Evolutionary conservation across 192 early-diverging fungal genomes (phyloP).

Genomic region (Backusella mclennaniae): DNA sequence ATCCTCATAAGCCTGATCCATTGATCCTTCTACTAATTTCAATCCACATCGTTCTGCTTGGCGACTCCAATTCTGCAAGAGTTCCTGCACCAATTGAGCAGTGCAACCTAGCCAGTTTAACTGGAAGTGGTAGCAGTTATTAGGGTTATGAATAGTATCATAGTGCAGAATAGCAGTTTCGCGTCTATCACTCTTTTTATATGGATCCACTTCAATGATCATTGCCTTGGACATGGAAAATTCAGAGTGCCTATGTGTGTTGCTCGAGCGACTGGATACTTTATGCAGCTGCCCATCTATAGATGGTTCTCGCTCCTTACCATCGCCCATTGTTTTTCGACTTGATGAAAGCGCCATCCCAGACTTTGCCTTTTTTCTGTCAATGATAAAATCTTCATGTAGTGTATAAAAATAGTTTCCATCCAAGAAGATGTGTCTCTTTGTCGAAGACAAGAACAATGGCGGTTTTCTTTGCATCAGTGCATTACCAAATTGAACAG

Average conservation of each 20-base stretch:
- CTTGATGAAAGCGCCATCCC: neutral
- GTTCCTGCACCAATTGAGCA: constrained; percentile 81
- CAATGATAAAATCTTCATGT: constrained; percentile 47
- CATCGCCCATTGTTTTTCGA: constrained; percentile 24
- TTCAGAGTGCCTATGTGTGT: neutral
- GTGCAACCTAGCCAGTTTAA: constrained; percentile 96
- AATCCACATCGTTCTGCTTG: constrained; percentile 86
- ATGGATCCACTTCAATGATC: constrained; percentile 84
- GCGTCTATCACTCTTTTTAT: constrained; percentile 68
- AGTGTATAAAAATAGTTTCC: constrained; percentile 89
- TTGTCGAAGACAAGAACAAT: constrained; percentile 62
- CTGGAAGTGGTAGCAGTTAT: constrained; percentile 90
- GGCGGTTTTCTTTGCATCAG: constrained; percentile 66
- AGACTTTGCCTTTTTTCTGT: constrained; percentile 34
- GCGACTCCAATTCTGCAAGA: constrained; percentile 76
- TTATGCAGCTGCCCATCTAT: neutral
- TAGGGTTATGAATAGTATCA: constrained; percentile 86
- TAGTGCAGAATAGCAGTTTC: constrained; percentile 88
- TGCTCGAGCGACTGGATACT: neutral
- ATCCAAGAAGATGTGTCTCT: constrained; percentile 76
- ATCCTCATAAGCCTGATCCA: constrained; percentile 62
- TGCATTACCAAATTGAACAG: constrained; percentile 74
- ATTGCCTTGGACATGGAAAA: constrained; percentile 66
- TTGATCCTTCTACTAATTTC: constrained; percentile 86
- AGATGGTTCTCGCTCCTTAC: neutral